Evolutionary conservation across 2,329 filamentous ascomycete species (phyloP).

Genomic region (Colletotrichum agaves): DNA sequence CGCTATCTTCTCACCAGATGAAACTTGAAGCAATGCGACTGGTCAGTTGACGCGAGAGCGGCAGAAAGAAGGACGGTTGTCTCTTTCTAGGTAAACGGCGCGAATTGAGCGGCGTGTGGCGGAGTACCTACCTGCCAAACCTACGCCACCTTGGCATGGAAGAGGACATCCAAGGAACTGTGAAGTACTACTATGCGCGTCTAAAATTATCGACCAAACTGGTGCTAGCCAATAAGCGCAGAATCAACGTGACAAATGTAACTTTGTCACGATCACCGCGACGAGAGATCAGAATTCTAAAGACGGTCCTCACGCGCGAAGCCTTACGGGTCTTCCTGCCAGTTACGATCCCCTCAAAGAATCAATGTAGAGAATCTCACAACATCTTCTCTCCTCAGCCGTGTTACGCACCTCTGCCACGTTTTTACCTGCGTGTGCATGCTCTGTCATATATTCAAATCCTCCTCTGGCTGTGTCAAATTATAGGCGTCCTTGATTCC

Average conservation of each 20-base stretch:
- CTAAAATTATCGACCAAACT: not conserved
- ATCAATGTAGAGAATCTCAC: too few species aligned
- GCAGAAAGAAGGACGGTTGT: slow-evolving; percentile 1
- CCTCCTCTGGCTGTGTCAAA: too few species aligned
- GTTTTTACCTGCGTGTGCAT: too few species aligned
- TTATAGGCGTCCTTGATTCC: too few species aligned
- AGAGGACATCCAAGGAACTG: not conserved
- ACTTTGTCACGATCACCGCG: not conserved
- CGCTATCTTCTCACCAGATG: slow-evolving; percentile 12
- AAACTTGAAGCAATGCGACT: not conserved
- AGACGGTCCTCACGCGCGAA: too few species aligned
- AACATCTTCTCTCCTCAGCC: too few species aligned
- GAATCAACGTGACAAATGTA: not conserved
- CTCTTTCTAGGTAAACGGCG: slow-evolving; percentile 5
- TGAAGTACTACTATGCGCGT: not conserved
- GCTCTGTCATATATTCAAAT: too few species aligned
- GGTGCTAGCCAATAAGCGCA: not conserved
- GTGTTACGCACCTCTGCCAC: too few species aligned
- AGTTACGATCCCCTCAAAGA: too few species aligned
- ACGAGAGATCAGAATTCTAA: too few species aligned
- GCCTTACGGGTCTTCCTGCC: too few species aligned
- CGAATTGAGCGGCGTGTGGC: not conserved
- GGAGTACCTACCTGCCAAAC: not conserved
- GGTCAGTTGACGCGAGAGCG: slow-evolving; percentile 18
- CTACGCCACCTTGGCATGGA: not conserved